These are phyloP conservation scores for Gaertneriomyces sp. DNA, from an alignment of 192 early-diverging fungal genomes.

Conservation along the genomic window DNA sequence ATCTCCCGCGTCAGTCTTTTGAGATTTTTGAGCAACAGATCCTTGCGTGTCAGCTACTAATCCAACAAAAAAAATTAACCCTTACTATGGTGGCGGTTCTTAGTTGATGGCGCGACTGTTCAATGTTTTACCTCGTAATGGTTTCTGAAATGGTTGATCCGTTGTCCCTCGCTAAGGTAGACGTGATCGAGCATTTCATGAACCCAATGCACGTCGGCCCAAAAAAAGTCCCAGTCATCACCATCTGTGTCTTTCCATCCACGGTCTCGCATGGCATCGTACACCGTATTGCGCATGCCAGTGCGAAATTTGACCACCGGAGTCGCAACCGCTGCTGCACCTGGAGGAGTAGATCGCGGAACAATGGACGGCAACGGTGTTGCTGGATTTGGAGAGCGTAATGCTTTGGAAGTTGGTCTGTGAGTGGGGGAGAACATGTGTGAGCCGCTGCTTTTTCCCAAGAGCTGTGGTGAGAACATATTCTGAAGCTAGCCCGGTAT, in stretches of 20 bases:
- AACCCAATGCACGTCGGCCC: conserved; percentile 67
- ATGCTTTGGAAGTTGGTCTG: too few relatives aligned
- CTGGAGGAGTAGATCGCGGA: conserved; percentile 4
- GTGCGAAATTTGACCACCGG: conserved; percentile 42
- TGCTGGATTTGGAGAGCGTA: too few relatives aligned
- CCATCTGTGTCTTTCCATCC: conserved; percentile 61
- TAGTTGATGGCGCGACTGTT: conserved; percentile 2
- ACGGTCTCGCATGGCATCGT: conserved; percentile 56
- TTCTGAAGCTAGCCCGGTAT: too few relatives aligned
- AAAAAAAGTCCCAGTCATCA: conserved; percentile 62
- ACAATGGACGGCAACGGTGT: too few relatives aligned
- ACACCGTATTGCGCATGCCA: conserved; percentile 53
- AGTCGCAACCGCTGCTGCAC: conserved; percentile 16
- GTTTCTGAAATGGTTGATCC: conserved; percentile 64
- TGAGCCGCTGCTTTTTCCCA: too few relatives aligned
- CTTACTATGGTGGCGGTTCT: not conserved
- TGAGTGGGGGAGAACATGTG: too few relatives aligned
- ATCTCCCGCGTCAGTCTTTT: conserved; percentile 65
- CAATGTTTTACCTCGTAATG: conserved; percentile 54
- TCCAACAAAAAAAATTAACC: not conserved
- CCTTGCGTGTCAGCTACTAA: conserved; percentile 57
- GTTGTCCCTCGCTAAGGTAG: conserved; percentile 55
- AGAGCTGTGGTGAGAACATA: too few relatives aligned
- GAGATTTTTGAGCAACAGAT: conserved; percentile 64
- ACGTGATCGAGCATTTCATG: conserved; percentile 65